These are phyloP conservation scores for Ehretia macrophylla DNA, from an alignment of 257 asterid species.

Conservation along the genomic window DNA sequence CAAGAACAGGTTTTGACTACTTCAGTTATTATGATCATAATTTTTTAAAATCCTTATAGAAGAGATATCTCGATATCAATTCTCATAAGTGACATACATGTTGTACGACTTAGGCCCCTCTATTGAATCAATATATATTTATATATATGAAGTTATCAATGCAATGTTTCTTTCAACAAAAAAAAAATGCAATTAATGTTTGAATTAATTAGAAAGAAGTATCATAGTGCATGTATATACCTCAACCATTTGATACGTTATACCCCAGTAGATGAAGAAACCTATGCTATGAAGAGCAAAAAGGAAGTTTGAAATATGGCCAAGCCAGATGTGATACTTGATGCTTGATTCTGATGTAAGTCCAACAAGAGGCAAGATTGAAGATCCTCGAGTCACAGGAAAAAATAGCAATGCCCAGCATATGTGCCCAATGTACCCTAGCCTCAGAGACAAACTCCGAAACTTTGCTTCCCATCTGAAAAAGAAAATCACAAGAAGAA, in stretches of 20 bases:
- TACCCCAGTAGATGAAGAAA: conserved; percentile 45
- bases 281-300: conserved; percentile 56
- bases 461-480: conserved; percentile 53
- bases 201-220: no score
- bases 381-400: conserved; percentile 62
- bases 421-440: conserved; percentile 51
- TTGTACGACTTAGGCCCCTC: no score
- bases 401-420: conserved; percentile 57
- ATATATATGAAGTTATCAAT: no score
- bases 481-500: background rate
- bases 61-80: no score
- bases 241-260: conserved; percentile 39
- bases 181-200: no score
- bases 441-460: conserved; percentile 39
- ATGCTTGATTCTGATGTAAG: conserved; percentile 68
- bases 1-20: no score
- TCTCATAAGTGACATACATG: no score
- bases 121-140: no score
- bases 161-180: no score
- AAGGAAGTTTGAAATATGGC: conserved; percentile 41
- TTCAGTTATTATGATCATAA: no score
- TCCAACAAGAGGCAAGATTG: conserved; percentile 53
- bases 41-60: no score
- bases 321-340: conserved; percentile 74
- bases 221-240: conserved; percentile 15